A percentile compares a stretch with the other conserved stretches of the same genome.
Evolutionary conservation across 148 eudicot genomes (phyloP).

Genomic region (Fallopia convolvulus): DNA sequence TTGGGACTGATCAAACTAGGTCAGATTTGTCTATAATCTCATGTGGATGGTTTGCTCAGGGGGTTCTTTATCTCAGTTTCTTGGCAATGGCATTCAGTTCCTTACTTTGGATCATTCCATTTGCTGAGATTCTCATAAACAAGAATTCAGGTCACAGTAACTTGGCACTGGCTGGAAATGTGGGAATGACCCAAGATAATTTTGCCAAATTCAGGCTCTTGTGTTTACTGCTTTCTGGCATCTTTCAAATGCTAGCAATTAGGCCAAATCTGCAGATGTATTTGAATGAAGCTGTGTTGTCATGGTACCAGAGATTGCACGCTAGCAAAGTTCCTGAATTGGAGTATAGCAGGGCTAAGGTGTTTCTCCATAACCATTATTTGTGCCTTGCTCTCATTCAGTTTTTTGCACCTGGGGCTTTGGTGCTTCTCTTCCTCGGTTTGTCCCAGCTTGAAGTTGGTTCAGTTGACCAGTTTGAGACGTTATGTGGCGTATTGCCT

Average conservation of each 20-base stretch:
- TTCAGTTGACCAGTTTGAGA: constrained; percentile 33
- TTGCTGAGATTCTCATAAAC: constrained; percentile 46
- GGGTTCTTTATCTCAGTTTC: constrained; percentile 53
- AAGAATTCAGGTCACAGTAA: constrained; percentile 21
- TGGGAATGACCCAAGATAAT: constrained; percentile 55
- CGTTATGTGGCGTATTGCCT: constrained; percentile 36
- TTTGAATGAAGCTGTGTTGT: constrained; percentile 81
- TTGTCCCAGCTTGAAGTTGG: constrained; percentile 51
- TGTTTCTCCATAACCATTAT: constrained; percentile 83
- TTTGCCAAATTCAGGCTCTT: constrained; percentile 49
- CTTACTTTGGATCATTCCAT: constrained; percentile 80
- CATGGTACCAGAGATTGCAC: constrained; percentile 94
- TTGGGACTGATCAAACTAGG: constrained; percentile 90
- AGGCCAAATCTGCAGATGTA: constrained; percentile 74
- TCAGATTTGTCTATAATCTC: constrained; percentile 66
- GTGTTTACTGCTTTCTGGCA: constrained; percentile 53
- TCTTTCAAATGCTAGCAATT: constrained; percentile 47
- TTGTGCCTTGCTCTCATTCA: constrained; percentile 67
- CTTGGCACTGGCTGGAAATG: constrained; percentile 44
- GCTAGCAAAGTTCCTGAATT: constrained; percentile 86
- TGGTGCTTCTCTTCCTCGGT: constrained; percentile 67
- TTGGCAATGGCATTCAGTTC: constrained; percentile 49
- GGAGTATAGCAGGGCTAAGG: constrained; percentile 91
- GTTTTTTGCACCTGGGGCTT: constrained; percentile 54
- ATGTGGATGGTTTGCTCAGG: constrained; percentile 68